Evolutionary conservation across 2,329 filamentous ascomycete genomes (phyloP).

Genomic region (Fusarium begoniae): DNA sequence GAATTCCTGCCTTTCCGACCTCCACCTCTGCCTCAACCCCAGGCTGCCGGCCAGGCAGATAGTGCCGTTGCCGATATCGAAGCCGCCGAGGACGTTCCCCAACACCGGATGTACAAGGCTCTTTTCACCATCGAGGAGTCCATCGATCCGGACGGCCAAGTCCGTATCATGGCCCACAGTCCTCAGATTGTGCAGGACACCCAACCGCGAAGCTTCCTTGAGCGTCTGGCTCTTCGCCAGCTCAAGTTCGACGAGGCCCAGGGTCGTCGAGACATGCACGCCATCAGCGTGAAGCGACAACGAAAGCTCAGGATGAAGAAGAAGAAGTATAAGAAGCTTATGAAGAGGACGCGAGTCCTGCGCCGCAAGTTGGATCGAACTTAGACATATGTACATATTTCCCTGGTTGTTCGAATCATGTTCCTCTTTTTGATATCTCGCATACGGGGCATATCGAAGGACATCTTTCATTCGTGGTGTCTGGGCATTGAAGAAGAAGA

Average conservation of each 20-base stretch:
- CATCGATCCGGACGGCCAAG: slow-evolving; percentile 65
- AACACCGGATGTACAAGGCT: slow-evolving; percentile 68
- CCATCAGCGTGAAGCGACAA: slow-evolving; percentile 92
- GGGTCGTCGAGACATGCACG: slow-evolving; percentile 69
- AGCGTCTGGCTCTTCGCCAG: slow-evolving; percentile 74
- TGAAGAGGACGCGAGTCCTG: slow-evolving; percentile 89
- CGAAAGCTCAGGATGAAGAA: slow-evolving; percentile 99
- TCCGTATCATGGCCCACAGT: slow-evolving; percentile 69
- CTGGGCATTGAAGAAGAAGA: slow-evolving; percentile 44
- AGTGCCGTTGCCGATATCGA: slow-evolving; percentile 46
- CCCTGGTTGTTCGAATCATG: slow-evolving; percentile 26
- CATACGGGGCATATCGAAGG: slow-evolving; percentile 39
- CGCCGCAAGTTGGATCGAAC: slow-evolving; percentile 83
- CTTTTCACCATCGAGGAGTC: slow-evolving; percentile 75
- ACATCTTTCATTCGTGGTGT: slow-evolving; percentile 41
- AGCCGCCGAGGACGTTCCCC: slow-evolving; percentile 50
- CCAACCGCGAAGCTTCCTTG: slow-evolving; percentile 67
- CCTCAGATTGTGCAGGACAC: slow-evolving; percentile 64
- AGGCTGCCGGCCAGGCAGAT: slow-evolving; percentile 54
- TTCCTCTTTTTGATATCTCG: slow-evolving; percentile 30
- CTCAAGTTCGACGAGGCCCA: slow-evolving; percentile 65
- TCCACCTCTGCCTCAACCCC: slow-evolving; percentile 79
- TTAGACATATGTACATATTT: slow-evolving; percentile 49
- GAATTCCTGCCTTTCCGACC: slow-evolving; percentile 83
- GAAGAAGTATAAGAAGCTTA: slow-evolving; percentile 99